phyloP scores from a whole-genome alignment of 805 yeast genomes.

The Lipomyces spencermartinsiae region DNA sequence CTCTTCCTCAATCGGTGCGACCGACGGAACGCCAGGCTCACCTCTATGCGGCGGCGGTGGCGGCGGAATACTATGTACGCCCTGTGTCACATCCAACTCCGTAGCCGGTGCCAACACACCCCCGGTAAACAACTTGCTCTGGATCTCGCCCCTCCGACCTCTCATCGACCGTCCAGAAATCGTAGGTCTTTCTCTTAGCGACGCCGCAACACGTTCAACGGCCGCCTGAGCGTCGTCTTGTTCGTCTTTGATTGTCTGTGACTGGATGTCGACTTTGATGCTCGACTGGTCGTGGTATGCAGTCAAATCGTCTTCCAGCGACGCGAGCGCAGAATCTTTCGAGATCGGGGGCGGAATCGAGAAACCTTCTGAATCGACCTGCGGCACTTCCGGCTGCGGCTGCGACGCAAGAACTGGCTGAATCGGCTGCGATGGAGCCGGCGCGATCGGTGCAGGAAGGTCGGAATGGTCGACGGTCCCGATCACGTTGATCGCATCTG shows the following conservation, averaged over 20 bases:
- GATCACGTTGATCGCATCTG: constrained; percentile 29
- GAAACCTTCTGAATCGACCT: constrained; percentile 32
- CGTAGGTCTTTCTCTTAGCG: constrained; percentile 44
- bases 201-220: constrained; percentile 43
- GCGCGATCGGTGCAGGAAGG: neutral
- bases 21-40: constrained; percentile 9
- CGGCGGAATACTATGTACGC: constrained; percentile 24
- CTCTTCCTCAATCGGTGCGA: constrained; percentile 6
- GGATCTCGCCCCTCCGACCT: constrained; percentile 44
- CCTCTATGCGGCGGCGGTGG: constrained; percentile 32
- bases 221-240: constrained; percentile 43
- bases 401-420: constrained; percentile 12
- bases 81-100: neutral
- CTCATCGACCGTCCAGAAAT: constrained; percentile 42
- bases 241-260: constrained; percentile 41
- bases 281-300: constrained; percentile 8
- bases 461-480: constrained; percentile 15
- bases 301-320: constrained; percentile 16
- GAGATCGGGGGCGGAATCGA: constrained; percentile 42
- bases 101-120: constrained; percentile 15
- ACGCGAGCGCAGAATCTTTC: constrained; percentile 22
- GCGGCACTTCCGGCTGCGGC: constrained; percentile 15
- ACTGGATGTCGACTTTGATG: constrained; percentile 40
- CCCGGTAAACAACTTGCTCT: constrained; percentile 42
- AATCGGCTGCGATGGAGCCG: constrained; percentile 3